A percentile compares a stretch with the other conserved stretches of the same genome.
phyloP scores from a whole-genome alignment of 2,329 filamentous ascomycete genomes.

The Aspergillus glaucus region DNA sequence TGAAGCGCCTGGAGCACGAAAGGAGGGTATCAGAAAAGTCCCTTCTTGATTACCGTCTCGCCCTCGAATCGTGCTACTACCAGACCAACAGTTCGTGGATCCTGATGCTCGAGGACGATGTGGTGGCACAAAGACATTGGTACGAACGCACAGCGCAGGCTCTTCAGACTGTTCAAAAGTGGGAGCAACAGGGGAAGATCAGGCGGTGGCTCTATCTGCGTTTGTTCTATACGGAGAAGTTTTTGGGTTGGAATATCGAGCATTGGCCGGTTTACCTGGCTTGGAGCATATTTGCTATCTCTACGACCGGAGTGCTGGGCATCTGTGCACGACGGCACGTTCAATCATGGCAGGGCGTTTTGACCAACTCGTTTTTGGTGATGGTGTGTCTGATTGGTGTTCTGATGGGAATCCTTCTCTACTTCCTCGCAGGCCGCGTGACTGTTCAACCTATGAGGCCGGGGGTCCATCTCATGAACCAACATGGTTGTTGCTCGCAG shows the following conservation, averaged over 20 bases:
- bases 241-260: slow-evolving; percentile 42
- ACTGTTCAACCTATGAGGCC: slow-evolving; percentile 32
- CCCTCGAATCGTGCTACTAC: slow-evolving; percentile 37
- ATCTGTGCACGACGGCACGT: slow-evolving; percentile 9
- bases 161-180: slow-evolving; percentile 27
- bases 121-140: slow-evolving; percentile 43
- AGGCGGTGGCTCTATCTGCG: slow-evolving; percentile 37
- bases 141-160: slow-evolving; percentile 36
- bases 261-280: slow-evolving; percentile 33
- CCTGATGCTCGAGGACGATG: slow-evolving; percentile 44
- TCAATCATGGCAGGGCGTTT: slow-evolving; percentile 10
- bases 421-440: slow-evolving; percentile 37
- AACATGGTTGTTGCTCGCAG: slow-evolving; percentile 41
- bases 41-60: slow-evolving; percentile 40
- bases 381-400: slow-evolving; percentile 24
- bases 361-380: slow-evolving; percentile 19
- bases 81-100: slow-evolving; percentile 36
- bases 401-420: slow-evolving; percentile 28
- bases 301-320: slow-evolving; percentile 13
- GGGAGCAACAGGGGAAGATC: slow-evolving; percentile 7
- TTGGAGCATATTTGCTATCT: slow-evolving; percentile 22
- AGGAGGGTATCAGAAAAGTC: slow-evolving; percentile 32
- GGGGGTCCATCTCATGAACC: slow-evolving; percentile 38
- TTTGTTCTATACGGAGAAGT: slow-evolving; percentile 44
- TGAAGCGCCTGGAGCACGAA: slow-evolving; percentile 10